Percentiles rank a stretch among this genome's conserved stretches.
Evolutionary conservation across 768 basidiomycete species (phyloP).

Genomic region (Boletus pseudopeckii): DNA sequence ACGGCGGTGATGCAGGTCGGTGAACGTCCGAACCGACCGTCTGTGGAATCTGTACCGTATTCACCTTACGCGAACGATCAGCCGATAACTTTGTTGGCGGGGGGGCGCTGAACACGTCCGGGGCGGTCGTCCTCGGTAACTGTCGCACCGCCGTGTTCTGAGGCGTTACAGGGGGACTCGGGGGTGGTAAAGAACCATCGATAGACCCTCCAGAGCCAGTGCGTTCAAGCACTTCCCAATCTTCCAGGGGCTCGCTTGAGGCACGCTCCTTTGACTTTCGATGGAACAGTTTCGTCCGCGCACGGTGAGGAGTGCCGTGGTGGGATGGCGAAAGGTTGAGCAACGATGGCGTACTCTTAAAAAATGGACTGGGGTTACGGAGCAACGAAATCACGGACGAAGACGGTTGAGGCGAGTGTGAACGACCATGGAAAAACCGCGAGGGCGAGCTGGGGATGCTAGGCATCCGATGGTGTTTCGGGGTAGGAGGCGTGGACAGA

Average conservation of each 20-base stretch:
- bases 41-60: slow-evolving; percentile 23
- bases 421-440: slow-evolving; percentile 29
- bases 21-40: slow-evolving; percentile 14
- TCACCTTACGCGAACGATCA: slow-evolving; percentile 25
- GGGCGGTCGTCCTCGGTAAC: slow-evolving; percentile 6
- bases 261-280: slow-evolving; percentile 35
- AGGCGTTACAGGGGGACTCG: slow-evolving; percentile 21
- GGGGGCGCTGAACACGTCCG: slow-evolving; percentile 16
- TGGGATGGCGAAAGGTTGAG: slow-evolving; percentile 31
- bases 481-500: slow-evolving; percentile 30
- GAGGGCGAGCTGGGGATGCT: slow-evolving; percentile 32
- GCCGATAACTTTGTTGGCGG: slow-evolving; percentile 5
- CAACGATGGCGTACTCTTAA: slow-evolving; percentile 33
- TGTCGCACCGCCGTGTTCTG: slow-evolving; percentile 16
- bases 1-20: slow-evolving; percentile 33
- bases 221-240: slow-evolving; percentile 33
- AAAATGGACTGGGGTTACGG: slow-evolving; percentile 34
- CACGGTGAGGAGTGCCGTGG: slow-evolving; percentile 28
- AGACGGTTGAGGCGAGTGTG: slow-evolving; percentile 33
- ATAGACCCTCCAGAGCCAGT: slow-evolving; percentile 24
- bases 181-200: slow-evolving; percentile 21
- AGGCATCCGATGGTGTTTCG: slow-evolving; percentile 31
- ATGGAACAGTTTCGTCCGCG: slow-evolving; percentile 33
- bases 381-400: slow-evolving; percentile 34
- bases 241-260: slow-evolving; percentile 32